A percentile compares a stretch with the other conserved stretches of the same genome.
These are phyloP conservation scores for Solanum tarapatanum DNA, from an alignment of 257 asterid genomes.

Conservation along the genomic window DNA sequence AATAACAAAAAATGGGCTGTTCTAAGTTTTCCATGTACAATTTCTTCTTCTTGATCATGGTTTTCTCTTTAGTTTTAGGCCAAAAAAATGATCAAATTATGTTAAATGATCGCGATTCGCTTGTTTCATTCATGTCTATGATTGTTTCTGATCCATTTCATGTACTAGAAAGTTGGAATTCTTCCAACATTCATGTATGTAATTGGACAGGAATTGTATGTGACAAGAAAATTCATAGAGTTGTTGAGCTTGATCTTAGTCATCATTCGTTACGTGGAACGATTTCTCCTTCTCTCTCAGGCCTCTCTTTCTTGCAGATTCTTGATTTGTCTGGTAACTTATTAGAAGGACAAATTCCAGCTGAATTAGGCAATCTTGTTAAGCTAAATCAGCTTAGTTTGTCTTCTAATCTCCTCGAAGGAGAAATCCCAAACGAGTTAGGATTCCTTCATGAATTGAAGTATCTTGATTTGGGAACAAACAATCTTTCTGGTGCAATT, in stretches of 20 bases:
- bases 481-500: slow-evolving; percentile 44
- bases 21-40: slow-evolving; percentile 25
- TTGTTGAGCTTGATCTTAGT: slow-evolving; percentile 51
- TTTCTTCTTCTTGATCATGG: slow-evolving; percentile 19
- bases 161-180: slow-evolving; percentile 40
- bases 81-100: slow-evolving; percentile 9
- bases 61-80: slow-evolving; percentile 20
- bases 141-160: slow-evolving; percentile 38
- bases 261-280: slow-evolving; percentile 44
- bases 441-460: slow-evolving; percentile 31
- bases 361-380: slow-evolving; percentile 36
- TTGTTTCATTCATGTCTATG: slow-evolving; percentile 50
- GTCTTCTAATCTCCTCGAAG: slow-evolving; percentile 48
- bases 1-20: slow-evolving; percentile 27
- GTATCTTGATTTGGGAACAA: slow-evolving; percentile 65
- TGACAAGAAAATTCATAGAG: slow-evolving; percentile 20
- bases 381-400: slow-evolving; percentile 50
- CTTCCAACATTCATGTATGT: slow-evolving; percentile 31
- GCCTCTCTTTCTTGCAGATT: slow-evolving; percentile 32
- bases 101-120: slow-evolving; percentile 36
- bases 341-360: slow-evolving; percentile 48
- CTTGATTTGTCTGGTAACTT: slow-evolving; percentile 67
- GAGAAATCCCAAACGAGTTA: slow-evolving; percentile 39
- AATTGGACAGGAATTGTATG: slow-evolving; percentile 61
- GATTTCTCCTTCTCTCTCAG: slow-evolving; percentile 44